Evolutionary conservation across 768 basidiomycete species (phyloP), one percentile per base, ranked within the genome.

Genomic region (Tylopilus sp.): DNA sequence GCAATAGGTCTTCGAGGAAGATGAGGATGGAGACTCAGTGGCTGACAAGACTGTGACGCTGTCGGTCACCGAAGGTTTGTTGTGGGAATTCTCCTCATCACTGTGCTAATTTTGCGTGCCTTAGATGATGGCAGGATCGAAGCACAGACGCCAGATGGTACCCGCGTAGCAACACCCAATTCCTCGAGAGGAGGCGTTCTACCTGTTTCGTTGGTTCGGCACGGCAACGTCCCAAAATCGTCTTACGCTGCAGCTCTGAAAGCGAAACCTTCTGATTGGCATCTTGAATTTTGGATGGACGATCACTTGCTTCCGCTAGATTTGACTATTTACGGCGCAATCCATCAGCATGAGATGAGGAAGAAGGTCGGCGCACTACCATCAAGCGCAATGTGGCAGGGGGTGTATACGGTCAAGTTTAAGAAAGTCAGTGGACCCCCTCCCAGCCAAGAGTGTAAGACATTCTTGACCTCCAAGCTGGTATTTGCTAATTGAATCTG

Each of bases 171-270:
- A 3, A 98, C 97, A 4, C 95, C 97, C 1, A 86, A 77, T 48
- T 79, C 81, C 2, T 58, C 67, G 3, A 79, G 75, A 61, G 76
- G 79, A 60, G 75, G 78, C 23, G 70, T 63, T 18, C 64, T 67
- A 12, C 52, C 71, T 67, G 64, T 44, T 72, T 28, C 67, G 46
- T 58, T 67, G 45, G 42, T 64, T 26, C 63, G 66, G 10, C 70
- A 69, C 10, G 63, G 70, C 12, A 67, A 72, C 33, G 55, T 63
- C 18, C 61, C 64, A 40, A 74, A 79, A 57, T 74, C 79, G 0
- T 98, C 97, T 2, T 99, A 99, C 67, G 97, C 97, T 26, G 87
- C 93, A 4, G 95, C 95, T 12, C 77, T 98, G 51, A 97, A 93
- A 71, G 75, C 92, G 0, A 93, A 92, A 63, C 94, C 95, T 4